Evolutionary conservation across 352 stramenopile genomes (phyloP), one percentile per base, ranked within the genome.

Genomic region (Pythium volutum): DNA sequence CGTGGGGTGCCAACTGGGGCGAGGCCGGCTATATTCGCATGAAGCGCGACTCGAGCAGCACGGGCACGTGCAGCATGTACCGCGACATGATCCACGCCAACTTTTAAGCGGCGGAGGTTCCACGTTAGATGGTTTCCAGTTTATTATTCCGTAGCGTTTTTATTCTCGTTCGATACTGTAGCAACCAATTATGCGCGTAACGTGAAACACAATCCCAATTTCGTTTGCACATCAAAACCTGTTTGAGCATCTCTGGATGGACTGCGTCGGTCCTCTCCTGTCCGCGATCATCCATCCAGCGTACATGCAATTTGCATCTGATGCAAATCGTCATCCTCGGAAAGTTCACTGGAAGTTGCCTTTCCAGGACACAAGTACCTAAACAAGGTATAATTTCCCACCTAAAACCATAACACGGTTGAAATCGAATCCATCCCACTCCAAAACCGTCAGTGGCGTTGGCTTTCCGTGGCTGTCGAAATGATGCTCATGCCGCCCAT

Each of bases 1-100:
- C 96, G 39, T 99, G 97, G 97, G 97, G 97, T 22, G 72, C 78
- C 1, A 76, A 71, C n/a, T 99, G 96, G 96, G 97, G 96, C 66
- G 87, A 98, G 50, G 67, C 84, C 95, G 97, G 95, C 41, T 98
- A 97, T 81, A 96, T 99, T 50, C 82, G 83, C 53, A 81, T 99
- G 15, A 73, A 88, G 25, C 91, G 50, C 81, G 90, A 72, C 77
- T 79, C 51, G 39, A 62, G 22, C 48, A 69, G 52, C 63, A 69
- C 48, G 59, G 78, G 67, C 33, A 73, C 36, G 62, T 69, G 52
- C 59, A 59, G 42, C 87, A 76, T 70, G 81, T 66, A 67, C 64
- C 43, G 46, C 25, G 57, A 71, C 42, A 71, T 71, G 64, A 62
- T 65, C 52, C 52, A 62, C 52, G 51, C 64, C 39, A 63, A 41